Conservation (phyloP, 768 basidiomycete species). For the Trametes villosa region DNA sequence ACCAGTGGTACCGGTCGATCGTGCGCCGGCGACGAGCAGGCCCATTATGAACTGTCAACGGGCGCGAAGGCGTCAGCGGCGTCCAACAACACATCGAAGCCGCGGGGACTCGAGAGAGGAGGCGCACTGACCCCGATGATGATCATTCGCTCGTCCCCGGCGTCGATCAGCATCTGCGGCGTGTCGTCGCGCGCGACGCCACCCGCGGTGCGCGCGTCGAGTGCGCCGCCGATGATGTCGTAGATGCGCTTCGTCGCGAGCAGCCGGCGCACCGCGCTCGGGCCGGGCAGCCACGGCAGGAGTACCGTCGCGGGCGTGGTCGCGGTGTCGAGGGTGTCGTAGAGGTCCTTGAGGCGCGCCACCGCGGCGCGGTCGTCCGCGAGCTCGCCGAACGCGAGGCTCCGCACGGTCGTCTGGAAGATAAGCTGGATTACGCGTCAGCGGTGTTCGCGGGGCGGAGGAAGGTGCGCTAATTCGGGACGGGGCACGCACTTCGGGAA, state of each 20-base stretch:
- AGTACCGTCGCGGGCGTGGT: slow-evolving; percentile 76
- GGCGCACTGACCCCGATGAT: slow-evolving; percentile 64
- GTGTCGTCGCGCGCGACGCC: slow-evolving; percentile 66
- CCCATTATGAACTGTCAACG: slow-evolving; percentile 76
- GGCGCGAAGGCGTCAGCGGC: slow-evolving; percentile 15
- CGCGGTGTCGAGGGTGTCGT: slow-evolving; percentile 68
- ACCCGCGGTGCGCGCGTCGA: slow-evolving; percentile 59
- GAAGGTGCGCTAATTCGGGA: slow-evolving; percentile 11
- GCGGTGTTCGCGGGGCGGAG: slow-evolving; percentile 5
- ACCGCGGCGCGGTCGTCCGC: slow-evolving; percentile 67
- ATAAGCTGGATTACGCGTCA: slow-evolving; percentile 44
- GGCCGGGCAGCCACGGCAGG: slow-evolving; percentile 76
- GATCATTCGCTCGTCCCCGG: slow-evolving; percentile 66
- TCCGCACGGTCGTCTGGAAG: slow-evolving; percentile 75
- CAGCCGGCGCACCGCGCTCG: slow-evolving; percentile 71
- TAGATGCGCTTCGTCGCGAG: slow-evolving; percentile 79
- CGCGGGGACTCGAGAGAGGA: too few species aligned
- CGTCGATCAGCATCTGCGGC: slow-evolving; percentile 74
- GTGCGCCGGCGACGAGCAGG: slow-evolving; percentile 76
- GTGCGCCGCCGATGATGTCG: slow-evolving; percentile 62
- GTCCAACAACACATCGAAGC: not conserved
- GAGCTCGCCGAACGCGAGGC: slow-evolving; percentile 69
- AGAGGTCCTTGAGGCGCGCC: slow-evolving; percentile 62
- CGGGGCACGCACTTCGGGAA: slow-evolving; percentile 43
- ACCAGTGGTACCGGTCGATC: slow-evolving; percentile 79